Evolutionary conservation across 345 rosid species (phyloP).

Genomic region (Gossypium arboreum): DNA sequence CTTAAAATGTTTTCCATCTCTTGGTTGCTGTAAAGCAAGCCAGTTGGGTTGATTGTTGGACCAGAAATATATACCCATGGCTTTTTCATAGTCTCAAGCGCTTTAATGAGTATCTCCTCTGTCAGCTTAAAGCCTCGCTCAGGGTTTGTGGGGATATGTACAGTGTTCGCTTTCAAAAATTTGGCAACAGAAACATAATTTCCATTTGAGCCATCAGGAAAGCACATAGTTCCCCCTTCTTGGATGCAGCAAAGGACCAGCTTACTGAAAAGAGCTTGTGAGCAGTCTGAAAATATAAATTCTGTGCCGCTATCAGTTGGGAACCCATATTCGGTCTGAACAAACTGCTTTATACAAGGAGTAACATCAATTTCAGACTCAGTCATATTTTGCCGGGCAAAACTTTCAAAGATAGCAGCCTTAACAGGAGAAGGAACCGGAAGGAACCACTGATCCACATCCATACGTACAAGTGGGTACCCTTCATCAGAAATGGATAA

Average conservation of each 20-base stretch:
- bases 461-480: conserved; percentile 67
- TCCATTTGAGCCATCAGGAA: conserved; percentile 84
- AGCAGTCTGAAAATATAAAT: conserved; percentile 65
- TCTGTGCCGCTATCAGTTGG: conserved; percentile 51
- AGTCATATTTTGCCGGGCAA: conserved; percentile 79
- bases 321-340: conserved; percentile 58
- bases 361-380: conserved; percentile 82
- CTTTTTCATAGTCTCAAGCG: conserved; percentile 49
- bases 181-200: conserved; percentile 74
- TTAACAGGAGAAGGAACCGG: conserved; percentile 65
- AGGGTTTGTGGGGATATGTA: conserved; percentile 49
- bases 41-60: conserved; percentile 86
- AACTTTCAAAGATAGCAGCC: conserved; percentile 90
- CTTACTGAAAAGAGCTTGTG: conserved; percentile 72
- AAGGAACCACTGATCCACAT: conserved; percentile 82
- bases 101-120: conserved; percentile 34
- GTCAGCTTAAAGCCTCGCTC: conserved; percentile 67
- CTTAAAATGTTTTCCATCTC: conserved; percentile 64
- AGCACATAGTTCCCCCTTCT: conserved; percentile 85
- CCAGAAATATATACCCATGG: conserved; percentile 95
- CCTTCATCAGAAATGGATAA: conserved; percentile 53
- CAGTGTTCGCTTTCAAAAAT: conserved; percentile 59
- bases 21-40: conserved; percentile 61
- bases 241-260: conserved; percentile 70
- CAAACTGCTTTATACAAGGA: conserved; percentile 59